A percentile compares a stretch with the other conserved stretches of the same genome.
phyloP scores from a whole-genome alignment of 2,329 filamentous ascomycete genomes.

The Gremmenia infestans region DNA sequence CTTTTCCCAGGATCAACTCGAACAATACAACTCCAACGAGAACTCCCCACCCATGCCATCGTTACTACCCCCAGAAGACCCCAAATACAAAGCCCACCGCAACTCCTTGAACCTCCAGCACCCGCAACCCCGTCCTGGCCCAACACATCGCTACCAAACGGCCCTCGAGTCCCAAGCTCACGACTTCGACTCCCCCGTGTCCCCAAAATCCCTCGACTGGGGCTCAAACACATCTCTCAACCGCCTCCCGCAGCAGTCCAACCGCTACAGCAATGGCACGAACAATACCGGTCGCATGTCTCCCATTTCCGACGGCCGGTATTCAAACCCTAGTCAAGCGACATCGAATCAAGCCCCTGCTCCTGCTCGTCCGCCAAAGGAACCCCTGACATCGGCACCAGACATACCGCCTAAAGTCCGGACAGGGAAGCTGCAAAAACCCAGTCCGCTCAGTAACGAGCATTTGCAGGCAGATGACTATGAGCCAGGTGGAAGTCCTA shows the following conservation, averaged over 20 bases:
- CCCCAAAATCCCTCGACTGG: constrained; percentile 58
- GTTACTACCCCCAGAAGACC: constrained; percentile 48
- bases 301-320: constrained; percentile 29
- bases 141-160: constrained; percentile 68
- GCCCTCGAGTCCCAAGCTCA: constrained; percentile 69
- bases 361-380: constrained; percentile 58
- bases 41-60: constrained; percentile 14
- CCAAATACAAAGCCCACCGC: constrained; percentile 77
- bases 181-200: constrained; percentile 56
- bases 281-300: constrained; percentile 25
- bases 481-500: constrained; percentile 19
- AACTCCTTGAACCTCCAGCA: constrained; percentile 77
- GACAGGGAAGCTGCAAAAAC: constrained; percentile 48
- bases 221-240: constrained; percentile 56
- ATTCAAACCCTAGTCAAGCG: constrained; percentile 20
- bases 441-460: constrained; percentile 53
- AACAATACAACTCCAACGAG: constrained; percentile 24
- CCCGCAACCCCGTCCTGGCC: constrained; percentile 69
- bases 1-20: constrained; percentile 47
- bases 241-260: constrained; percentile 45
- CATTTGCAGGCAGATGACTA: constrained; percentile 30
- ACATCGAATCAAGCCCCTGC: constrained; percentile 31
- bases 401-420: constrained; percentile 44
- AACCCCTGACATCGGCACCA: constrained; percentile 43
- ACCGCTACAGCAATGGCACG: constrained; percentile 38